Evolutionary conservation across 306 rosid species (phyloP), one percentile per base, ranked within the genome.

Genomic region (Prunus mira): DNA sequence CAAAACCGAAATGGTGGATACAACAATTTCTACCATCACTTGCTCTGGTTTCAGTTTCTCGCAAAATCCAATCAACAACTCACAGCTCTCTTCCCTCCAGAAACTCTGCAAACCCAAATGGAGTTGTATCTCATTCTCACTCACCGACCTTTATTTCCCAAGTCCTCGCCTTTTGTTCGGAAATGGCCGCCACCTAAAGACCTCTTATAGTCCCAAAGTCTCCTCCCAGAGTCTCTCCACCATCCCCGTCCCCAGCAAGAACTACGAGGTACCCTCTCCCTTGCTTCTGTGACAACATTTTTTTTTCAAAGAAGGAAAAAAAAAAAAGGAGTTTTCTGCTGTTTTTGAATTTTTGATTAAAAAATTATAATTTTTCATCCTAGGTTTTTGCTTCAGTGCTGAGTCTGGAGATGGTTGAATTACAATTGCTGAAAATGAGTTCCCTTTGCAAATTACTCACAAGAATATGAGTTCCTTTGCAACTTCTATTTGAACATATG

Each of bases 251-350:
- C 57, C 85, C 85, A 77, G 90, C 65, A 61, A 77, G 47, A 76
- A 90, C 69, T 92, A 92, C 77, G 89, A 92, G 97, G 98, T 95
- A 78, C 75, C n/a, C n/a, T 13, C 58, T 15, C 27, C 43, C 43
- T 27, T 57, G 41, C 7, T 50, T 71, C 43, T 38, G 43, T 71
- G 11, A 3, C 22, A 12, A 20, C 18, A 0, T 32, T 6, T 77
- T 85, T 68, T 57, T 18, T 32, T 32, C 24, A 4, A 10, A 28
- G 71, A 28, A 66, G 54, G 56, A 32, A 67, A 79, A 67, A 24
- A 22, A 32, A 46, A 34, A 47, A 10, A 56, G 52, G 78, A 46
- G 63, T 77, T 17, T 57, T 46, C 24, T 38, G 15, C 43, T 38
- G 43, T 38, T 38, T 38, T 38, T 38, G 43, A 38, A 34, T 34